Evolutionary conservation across 2,329 filamentous ascomycete genomes (phyloP), one percentile per base, ranked within the genome.

Genomic region (Verticillium nonalfalfae): DNA sequence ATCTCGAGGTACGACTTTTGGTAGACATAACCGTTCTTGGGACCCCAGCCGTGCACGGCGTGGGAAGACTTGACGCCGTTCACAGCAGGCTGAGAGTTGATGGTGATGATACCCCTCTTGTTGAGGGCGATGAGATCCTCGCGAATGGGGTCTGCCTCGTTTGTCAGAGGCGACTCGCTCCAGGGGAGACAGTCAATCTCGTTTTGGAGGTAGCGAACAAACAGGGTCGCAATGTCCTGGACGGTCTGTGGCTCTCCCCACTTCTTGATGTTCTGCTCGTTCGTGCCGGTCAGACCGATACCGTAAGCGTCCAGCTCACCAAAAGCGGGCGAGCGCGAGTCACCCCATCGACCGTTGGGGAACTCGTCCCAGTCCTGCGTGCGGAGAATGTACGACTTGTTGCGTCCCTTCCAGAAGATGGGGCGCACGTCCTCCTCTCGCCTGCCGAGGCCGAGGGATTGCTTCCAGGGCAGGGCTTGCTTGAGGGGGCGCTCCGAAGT

Each of bases 351-450:
- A 56, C 95, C 95, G 80, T 99, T 99, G 61, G 95, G 95, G 70
- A 97, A 99, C 75, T 99, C 95, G 70, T 99, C 95, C 95, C 95
- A 99, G 68, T 97, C 94, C 73, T 97, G 93, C 0, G 95, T 99
- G 60, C 95, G 91, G 61, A 92, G 88, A 60, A 99, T 88, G 70
- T 99, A 99, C 4, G 93, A 97, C 72, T 95, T 93, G 77, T 96
- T 95, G 62, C 95, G 87, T 78, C 98, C 97, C 69, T 94, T 89
- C 95, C 95, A 99, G 83, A 99, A 99, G 68, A 99, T 96, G 38
- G 95, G 95, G 59, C 95, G 91, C 54, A 99, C 95, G 71, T 97
- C 96, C 78, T 99, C 95, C 57, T 91, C 91, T 69, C 94, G 86
- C 57, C 95, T 88, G 59, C 93, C 91, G 66, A 97, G 85, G 55